Evolutionary conservation across 768 basidiomycete species (phyloP).

Genomic region (Ephemerocybe angulata): DNA sequence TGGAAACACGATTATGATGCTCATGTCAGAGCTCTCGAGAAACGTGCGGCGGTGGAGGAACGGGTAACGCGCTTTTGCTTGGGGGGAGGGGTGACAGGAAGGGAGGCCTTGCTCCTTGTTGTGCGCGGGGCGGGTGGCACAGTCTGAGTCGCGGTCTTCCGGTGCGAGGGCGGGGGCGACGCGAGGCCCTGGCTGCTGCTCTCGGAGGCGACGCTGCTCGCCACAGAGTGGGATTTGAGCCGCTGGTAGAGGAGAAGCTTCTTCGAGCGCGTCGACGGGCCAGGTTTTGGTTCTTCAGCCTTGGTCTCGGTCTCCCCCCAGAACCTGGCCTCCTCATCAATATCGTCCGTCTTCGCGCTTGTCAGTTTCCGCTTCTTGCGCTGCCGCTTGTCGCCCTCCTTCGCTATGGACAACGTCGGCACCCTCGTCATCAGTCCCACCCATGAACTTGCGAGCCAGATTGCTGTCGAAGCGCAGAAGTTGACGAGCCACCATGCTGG

Average conservation of each 20-base stretch:
- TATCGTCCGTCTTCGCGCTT: constrained; percentile 22
- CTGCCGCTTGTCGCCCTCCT: constrained; percentile 23
- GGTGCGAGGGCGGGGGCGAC: constrained; percentile 66
- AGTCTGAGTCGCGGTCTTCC: constrained; percentile 30
- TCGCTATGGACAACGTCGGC: constrained; percentile 53
- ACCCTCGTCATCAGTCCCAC: constrained; percentile 85
- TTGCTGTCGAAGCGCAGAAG: constrained; percentile 76
- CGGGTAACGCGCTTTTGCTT: constrained; percentile 32
- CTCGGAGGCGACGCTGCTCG: constrained; percentile 14
- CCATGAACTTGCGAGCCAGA: constrained; percentile 85
- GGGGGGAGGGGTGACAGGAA: constrained; percentile 34
- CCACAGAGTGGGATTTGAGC: constrained; percentile 16
- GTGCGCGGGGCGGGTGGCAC: constrained; percentile 5
- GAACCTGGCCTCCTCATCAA: constrained; percentile 49
- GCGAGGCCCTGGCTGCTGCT: constrained; percentile 51
- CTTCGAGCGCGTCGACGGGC: constrained; percentile 5
- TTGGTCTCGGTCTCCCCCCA: constrained; percentile 29
- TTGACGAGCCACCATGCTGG: constrained; percentile 57
- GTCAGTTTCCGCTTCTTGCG: constrained; percentile 40
- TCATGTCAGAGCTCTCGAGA: constrained; percentile 66
- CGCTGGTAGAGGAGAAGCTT: constrained; percentile 36
- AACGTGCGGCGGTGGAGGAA: constrained; percentile 18
- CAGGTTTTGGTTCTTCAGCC: constrained; percentile 9
- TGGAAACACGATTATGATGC: constrained; percentile 74
- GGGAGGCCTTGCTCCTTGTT: constrained; percentile 10